Conservation (phyloP, 1,284 basidiomycete species). For the Cryptococcus maquisensis region DNA sequence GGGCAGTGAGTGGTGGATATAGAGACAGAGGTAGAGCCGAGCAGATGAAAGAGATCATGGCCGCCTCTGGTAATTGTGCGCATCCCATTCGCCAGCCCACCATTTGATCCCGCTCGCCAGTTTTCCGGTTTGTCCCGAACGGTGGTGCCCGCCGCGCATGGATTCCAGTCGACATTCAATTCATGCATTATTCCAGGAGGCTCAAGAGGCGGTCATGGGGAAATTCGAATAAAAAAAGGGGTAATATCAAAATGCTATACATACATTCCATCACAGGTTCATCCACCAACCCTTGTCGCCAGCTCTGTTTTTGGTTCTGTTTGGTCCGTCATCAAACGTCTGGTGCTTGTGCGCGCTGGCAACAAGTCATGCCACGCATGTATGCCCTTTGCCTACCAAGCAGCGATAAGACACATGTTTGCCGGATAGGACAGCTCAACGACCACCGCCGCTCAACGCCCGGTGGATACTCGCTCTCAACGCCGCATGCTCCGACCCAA, state of each 20-base stretch:
- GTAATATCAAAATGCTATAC: background rate
- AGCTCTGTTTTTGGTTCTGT: too few relatives aligned
- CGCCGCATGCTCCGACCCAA: constrained; percentile 35
- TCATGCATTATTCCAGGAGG: background rate
- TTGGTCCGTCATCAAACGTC: background rate
- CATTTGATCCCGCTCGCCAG: background rate
- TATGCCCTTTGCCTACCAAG: too few relatives aligned
- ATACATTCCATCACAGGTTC: background rate
- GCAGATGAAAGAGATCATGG: background rate
- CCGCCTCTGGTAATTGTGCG: background rate
- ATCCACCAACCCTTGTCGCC: background rate
- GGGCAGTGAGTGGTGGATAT: constrained; percentile 1
- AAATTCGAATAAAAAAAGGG: background rate
- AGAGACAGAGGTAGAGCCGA: background rate
- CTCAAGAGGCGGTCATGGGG: background rate
- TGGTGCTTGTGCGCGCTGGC: background rate
- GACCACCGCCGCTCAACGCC: constrained; percentile 30
- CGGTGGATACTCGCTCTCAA: constrained; percentile 45
- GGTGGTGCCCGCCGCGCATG: too few relatives aligned
- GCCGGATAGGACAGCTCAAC: background rate
- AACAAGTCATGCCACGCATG: too few relatives aligned
- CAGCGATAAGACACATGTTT: too few relatives aligned
- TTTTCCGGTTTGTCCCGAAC: too few relatives aligned
- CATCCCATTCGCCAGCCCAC: background rate
- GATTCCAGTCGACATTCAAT: background rate